Conservation (phyloP, 176 grass and related monocot genomes). For the Panicum miliaceum region DNA sequence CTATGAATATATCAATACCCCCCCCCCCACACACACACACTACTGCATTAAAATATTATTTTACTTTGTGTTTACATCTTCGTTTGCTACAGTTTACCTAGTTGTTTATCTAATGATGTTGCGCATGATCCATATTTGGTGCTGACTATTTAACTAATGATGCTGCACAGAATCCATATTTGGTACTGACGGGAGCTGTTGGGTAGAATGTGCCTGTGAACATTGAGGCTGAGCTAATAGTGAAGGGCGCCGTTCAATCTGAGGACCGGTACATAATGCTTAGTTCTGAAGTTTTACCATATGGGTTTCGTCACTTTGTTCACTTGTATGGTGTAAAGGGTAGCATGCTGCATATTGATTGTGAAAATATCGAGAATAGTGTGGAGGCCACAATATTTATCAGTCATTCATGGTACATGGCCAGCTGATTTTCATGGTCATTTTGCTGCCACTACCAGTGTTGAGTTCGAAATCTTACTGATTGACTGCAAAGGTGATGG, state of each 20-base stretch:
- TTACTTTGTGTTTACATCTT: too few species aligned
- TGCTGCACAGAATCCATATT: not conserved
- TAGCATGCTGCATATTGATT: not conserved
- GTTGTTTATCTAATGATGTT: too few species aligned
- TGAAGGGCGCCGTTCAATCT: not conserved
- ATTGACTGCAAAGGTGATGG: too few species aligned
- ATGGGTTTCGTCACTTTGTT: too few species aligned
- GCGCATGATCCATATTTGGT: too few species aligned
- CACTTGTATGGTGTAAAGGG: not conserved
- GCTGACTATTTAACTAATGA: too few species aligned
- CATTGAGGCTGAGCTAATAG: not conserved
- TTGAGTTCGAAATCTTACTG: fast-evolving
- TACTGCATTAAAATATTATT: too few species aligned
- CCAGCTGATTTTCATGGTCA: too few species aligned
- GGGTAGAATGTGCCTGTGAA: not conserved
- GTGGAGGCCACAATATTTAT: not conserved
- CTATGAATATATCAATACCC: too few species aligned
- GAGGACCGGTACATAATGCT: not conserved
- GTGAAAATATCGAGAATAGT: not conserved
- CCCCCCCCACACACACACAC: too few species aligned
- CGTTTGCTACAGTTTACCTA: not conserved
- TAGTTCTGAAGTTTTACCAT: not conserved
- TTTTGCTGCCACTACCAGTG: too few species aligned
- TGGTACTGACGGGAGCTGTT: not conserved
- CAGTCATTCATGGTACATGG: not conserved